These are phyloP conservation scores for Anthoceros angustus DNA, from an alignment of 225 moss, liverwort and hornwort species.

Conservation along the genomic window DNA sequence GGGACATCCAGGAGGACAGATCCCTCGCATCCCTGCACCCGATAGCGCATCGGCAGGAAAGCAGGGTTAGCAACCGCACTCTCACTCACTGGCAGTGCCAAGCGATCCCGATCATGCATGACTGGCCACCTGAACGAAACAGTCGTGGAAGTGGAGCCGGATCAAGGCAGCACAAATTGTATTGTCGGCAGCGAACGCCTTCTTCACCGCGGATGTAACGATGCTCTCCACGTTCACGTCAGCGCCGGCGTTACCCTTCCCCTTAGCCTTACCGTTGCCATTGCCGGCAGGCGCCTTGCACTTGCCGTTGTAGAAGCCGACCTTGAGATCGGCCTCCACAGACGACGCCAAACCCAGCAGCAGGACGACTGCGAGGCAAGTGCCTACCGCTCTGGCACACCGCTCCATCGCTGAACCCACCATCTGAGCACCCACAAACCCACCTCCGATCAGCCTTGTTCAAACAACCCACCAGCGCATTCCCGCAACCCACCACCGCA, in stretches of 20 bases:
- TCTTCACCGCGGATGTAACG: neutral
- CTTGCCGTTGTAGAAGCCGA: no score
- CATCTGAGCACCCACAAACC: no score
- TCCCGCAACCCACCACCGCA: no score
- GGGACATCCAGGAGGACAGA: conserved; percentile 9
- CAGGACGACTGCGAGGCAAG: neutral
- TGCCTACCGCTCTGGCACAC: neutral
- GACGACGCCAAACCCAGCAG: neutral
- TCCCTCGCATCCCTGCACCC: conserved; percentile 7
- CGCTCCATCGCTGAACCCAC: neutral
- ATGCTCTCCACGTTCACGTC: neutral
- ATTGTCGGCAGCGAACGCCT: neutral
- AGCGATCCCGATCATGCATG: no score
- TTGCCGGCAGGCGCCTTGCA: no score
- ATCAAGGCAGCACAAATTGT: conserved; percentile 2
- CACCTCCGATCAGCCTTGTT: no score
- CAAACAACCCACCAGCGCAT: no score
- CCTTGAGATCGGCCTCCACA: no score
- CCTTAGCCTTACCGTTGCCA: neutral
- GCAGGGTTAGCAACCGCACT: no score
- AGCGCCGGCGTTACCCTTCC: neutral
- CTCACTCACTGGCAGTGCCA: no score
- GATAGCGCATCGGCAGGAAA: no score
- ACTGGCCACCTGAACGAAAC: conserved; percentile 10
- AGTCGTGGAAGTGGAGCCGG: conserved; percentile 11